Conservation (phyloP, 306 rosid genomes). For the Hylodesmum podocarpum region DNA sequence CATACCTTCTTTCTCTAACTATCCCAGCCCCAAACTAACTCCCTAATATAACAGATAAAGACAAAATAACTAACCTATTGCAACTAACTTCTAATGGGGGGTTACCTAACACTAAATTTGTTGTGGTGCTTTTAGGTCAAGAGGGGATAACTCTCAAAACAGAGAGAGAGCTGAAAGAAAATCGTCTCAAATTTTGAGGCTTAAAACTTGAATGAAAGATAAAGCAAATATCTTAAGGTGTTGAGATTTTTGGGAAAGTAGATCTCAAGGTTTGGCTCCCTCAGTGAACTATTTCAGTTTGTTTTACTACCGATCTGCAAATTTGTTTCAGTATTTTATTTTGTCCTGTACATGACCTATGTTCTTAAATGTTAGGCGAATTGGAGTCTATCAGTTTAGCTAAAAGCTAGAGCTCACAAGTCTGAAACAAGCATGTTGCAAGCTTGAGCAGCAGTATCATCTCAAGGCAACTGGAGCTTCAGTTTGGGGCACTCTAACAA, state of each 20-base stretch:
- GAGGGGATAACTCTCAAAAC: background rate
- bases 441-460: conserved; percentile 5
- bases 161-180: background rate
- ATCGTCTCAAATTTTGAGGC: too few species aligned
- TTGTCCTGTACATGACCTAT: background rate
- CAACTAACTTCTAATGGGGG: background rate
- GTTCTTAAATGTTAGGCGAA: conserved; percentile 7
- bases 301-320: background rate
- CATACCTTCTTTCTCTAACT: background rate
- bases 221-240: background rate
- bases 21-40: background rate
- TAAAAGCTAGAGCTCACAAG: background rate
- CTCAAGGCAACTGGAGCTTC: background rate
- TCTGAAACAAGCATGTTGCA: background rate
- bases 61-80: background rate
- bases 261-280: background rate
- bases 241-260: background rate
- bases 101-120: background rate
- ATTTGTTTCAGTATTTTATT: background rate
- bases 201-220: background rate
- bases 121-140: background rate
- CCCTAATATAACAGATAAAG: background rate
- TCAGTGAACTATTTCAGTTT: background rate
- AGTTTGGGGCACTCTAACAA: background rate
- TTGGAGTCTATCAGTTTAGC: too few species aligned